Percentiles rank a stretch among this genome's conserved stretches.
These are phyloP conservation scores for Talaromyces nanjingensis DNA, from an alignment of 495 filamentous ascomycete genomes.

Conservation along the genomic window DNA sequence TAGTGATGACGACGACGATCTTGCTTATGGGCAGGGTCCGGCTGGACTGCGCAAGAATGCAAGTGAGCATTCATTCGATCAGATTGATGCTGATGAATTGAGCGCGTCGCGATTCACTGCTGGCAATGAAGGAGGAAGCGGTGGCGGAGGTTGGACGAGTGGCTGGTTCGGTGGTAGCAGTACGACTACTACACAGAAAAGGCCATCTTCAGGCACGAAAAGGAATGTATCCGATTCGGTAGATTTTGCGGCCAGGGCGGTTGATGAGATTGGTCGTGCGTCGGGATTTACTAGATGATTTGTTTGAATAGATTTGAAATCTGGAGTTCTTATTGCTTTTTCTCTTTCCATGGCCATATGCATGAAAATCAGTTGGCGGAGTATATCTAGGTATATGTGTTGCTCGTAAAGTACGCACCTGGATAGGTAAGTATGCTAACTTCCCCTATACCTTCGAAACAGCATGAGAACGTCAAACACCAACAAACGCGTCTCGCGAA, in stretches of 20 bases:
- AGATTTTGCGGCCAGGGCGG: slow-evolving; percentile 25
- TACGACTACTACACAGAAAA: slow-evolving; percentile 10
- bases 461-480: too few relatives aligned
- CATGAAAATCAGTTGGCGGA: too few relatives aligned
- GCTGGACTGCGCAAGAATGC: slow-evolving; percentile 58
- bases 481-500: too few relatives aligned
- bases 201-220: slow-evolving; percentile 6
- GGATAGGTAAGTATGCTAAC: neutral
- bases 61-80: slow-evolving; percentile 76
- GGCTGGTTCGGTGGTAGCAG: slow-evolving; percentile 32
- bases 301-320: neutral
- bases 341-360: too few relatives aligned
- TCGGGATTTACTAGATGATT: slow-evolving; percentile 10
- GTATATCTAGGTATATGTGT: too few relatives aligned
- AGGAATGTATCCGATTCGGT: slow-evolving; percentile 15
- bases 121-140: slow-evolving; percentile 11
- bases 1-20: slow-evolving; percentile 36
- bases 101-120: slow-evolving; percentile 13
- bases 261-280: slow-evolving; percentile 17
- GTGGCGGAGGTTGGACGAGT: slow-evolving; percentile 20
- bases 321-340: neutral
- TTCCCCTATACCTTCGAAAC: too few relatives aligned
- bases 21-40: slow-evolving; percentile 29
- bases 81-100: slow-evolving; percentile 66
- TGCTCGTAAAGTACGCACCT: too few relatives aligned